These are phyloP conservation scores for Monosporascus sp. DNA, from an alignment of 2,329 filamentous ascomycete genomes.

Conservation along the genomic window DNA sequence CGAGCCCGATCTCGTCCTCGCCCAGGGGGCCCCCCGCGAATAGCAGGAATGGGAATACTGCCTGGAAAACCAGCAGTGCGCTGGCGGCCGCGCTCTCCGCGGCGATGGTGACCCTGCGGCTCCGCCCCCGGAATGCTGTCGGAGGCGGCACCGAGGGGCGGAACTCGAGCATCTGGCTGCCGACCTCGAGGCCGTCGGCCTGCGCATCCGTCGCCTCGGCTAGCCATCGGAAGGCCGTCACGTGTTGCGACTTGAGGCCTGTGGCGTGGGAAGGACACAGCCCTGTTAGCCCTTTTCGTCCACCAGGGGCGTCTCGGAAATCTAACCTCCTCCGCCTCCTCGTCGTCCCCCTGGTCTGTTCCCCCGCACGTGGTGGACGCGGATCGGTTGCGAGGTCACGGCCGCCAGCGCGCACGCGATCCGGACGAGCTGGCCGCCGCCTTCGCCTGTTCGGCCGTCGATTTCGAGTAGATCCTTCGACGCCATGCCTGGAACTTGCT, in stretches of 20 bases:
- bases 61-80: slow-evolving; percentile 54
- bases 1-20: slow-evolving; percentile 38
- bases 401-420: slow-evolving; percentile 53
- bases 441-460: slow-evolving; percentile 55
- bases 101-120: slow-evolving; percentile 41
- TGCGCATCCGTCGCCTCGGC: slow-evolving; percentile 47
- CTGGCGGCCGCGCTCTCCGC: slow-evolving; percentile 49
- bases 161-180: slow-evolving; percentile 47
- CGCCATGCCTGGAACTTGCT: slow-evolving; percentile 3
- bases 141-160: slow-evolving; percentile 33
- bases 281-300: too few species aligned
- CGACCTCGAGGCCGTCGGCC: slow-evolving; percentile 45
- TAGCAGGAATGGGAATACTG: slow-evolving; percentile 54
- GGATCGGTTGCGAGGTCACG: slow-evolving; percentile 48
- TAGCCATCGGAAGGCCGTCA: slow-evolving; percentile 51
- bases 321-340: slow-evolving; percentile 17
- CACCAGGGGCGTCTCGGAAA: not conserved
- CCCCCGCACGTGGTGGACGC: slow-evolving; percentile 50
- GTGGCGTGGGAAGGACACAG: slow-evolving; percentile 4
- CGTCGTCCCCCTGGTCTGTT: slow-evolving; percentile 39
- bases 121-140: slow-evolving; percentile 29
- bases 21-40: slow-evolving; percentile 47
- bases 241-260: slow-evolving; percentile 59
- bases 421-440: slow-evolving; percentile 57
- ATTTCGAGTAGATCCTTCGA: slow-evolving; percentile 33